A percentile compares a stretch with the other conserved stretches of the same genome.
Evolutionary conservation across 805 yeast genomes (phyloP).

Genomic region (Zygoascus biomembranicola): DNA sequence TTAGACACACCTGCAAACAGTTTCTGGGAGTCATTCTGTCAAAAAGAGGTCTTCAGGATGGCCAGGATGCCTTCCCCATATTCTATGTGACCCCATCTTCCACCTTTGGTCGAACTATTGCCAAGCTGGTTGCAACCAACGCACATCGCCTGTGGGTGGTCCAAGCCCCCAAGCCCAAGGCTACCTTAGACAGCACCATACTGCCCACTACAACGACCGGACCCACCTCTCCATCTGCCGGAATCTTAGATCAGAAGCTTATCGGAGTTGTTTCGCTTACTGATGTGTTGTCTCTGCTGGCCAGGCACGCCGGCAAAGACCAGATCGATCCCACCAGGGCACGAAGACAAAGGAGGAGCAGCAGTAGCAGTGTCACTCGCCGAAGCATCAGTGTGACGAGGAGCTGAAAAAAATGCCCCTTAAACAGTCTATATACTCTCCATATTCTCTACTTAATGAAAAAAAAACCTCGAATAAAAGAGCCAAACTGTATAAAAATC

Average conservation of each 20-base stretch:
- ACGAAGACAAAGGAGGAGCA: constrained; percentile 71
- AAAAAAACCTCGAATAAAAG: too few relatives aligned
- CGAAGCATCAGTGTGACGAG: constrained; percentile 7
- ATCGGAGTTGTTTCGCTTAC: constrained; percentile 90
- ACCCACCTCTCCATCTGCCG: constrained; percentile 8
- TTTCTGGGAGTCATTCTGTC: constrained; percentile 80
- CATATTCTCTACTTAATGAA: too few relatives aligned
- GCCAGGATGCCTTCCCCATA: constrained; percentile 94
- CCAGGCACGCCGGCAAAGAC: constrained; percentile 58
- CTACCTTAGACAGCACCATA: constrained; percentile 34
- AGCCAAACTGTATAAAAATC: too few relatives aligned
- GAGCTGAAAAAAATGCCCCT: too few relatives aligned
- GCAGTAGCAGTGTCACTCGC: constrained; percentile 12
- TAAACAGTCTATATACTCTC: too few relatives aligned
- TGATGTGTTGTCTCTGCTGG: constrained; percentile 76
- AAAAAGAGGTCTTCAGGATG: constrained; percentile 85
- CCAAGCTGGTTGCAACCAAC: constrained; percentile 90
- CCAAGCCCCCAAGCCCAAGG: constrained; percentile 21
- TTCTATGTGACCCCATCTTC: constrained; percentile 81
- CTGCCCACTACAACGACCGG: constrained; percentile 28
- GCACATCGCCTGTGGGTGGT: constrained; percentile 61
- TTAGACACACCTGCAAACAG: constrained; percentile 77
- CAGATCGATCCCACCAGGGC: constrained; percentile 77
- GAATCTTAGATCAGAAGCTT: constrained; percentile 37
- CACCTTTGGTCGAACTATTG: constrained; percentile 80